A percentile compares a stretch with the other conserved stretches of the same genome.
Evolutionary conservation across 345 rosid species (phyloP).

Genomic region (Diplotaxis tenuifolia): DNA sequence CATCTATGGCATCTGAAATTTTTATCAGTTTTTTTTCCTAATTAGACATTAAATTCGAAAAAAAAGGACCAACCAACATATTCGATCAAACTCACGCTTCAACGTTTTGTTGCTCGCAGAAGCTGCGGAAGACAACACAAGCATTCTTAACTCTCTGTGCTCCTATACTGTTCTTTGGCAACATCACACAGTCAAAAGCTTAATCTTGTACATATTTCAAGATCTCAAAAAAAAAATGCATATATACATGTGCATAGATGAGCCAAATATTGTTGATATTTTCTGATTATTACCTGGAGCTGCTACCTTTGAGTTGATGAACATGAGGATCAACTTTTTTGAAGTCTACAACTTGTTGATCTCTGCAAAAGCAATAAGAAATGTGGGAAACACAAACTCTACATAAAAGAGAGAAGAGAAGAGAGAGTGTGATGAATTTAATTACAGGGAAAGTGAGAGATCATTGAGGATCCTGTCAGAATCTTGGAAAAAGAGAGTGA

Average conservation of each 20-base stretch:
- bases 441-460: conserved; percentile 73
- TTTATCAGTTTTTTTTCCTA: neutral
- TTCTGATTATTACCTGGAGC: conserved; percentile 67
- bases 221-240: neutral
- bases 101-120: conserved; percentile 73
- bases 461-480: conserved; percentile 85
- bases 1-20: conserved; percentile 70
- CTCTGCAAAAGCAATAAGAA: conserved; percentile 40
- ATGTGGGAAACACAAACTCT: neutral
- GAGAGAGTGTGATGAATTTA: neutral
- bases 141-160: conserved; percentile 83
- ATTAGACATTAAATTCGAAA: neutral
- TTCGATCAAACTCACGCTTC: conserved; percentile 54
- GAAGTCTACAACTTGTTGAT: conserved; percentile 76
- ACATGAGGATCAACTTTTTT: conserved; percentile 82
- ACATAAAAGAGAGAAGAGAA: neutral
- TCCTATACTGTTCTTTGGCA: conserved; percentile 68
- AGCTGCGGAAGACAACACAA: conserved; percentile 77
- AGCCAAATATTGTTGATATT: neutral
- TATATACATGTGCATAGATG: neutral
- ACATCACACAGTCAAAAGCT: conserved; percentile 16
- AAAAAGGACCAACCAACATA: neutral
- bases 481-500: conserved; percentile 87
- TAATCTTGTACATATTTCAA: neutral
- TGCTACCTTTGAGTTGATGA: conserved; percentile 97